phyloP scores from a whole-genome alignment of 345 rosid species.

The Anastatica hierochuntica region DNA sequence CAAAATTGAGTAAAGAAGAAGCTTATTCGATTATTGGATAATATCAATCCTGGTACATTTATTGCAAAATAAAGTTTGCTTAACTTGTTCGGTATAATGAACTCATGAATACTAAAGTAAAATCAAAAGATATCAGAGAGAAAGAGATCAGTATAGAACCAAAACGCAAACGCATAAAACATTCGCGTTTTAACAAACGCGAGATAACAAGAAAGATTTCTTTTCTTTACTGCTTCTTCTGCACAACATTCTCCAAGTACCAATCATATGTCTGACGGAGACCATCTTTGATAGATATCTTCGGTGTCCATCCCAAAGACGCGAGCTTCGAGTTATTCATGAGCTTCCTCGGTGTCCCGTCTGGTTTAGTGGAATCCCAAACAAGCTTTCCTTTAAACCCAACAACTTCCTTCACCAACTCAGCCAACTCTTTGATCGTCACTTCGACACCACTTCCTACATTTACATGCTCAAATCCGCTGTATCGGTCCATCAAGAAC shows the following conservation, averaged over 20 bases:
- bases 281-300: slow-evolving; percentile 64
- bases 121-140: too few species aligned
- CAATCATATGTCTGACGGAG: slow-evolving; percentile 74
- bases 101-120: not conserved
- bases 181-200: not conserved
- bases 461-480: slow-evolving; percentile 75
- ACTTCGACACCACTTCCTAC: slow-evolving; percentile 94
- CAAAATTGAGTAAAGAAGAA: not conserved
- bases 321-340: slow-evolving; percentile 87
- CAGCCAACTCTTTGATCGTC: slow-evolving; percentile 82
- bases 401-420: slow-evolving; percentile 82
- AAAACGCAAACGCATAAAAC: slow-evolving; percentile 1
- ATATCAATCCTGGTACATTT: slow-evolving; percentile 8
- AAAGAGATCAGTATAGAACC: too few species aligned
- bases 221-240: not conserved
- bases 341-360: slow-evolving; percentile 91
- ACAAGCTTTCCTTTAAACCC: slow-evolving; percentile 74
- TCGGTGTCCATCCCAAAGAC: slow-evolving; percentile 71
- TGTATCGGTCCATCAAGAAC: slow-evolving; percentile 67
- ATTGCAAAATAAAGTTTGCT: not conserved
- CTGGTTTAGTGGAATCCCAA: slow-evolving; percentile 82
- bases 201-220: not conserved
- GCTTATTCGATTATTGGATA: not conserved
- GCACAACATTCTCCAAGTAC: slow-evolving; percentile 69
- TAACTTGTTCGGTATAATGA: not conserved